phyloP scores from a whole-genome alignment of 192 early-diverging fungal genomes.

The Mortierella alpina region DNA sequence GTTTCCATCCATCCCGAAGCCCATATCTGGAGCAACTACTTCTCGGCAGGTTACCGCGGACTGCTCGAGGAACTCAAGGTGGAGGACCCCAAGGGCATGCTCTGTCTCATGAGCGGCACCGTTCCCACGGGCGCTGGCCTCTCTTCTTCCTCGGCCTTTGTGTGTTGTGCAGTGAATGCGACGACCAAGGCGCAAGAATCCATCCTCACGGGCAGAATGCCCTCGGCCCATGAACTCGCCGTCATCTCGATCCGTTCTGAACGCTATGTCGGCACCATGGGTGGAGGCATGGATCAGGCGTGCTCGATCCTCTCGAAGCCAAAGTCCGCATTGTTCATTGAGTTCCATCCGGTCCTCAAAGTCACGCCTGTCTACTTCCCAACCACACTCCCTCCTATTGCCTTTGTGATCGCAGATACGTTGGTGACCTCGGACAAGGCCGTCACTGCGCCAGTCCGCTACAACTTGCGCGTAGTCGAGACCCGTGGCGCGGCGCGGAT shows the following conservation, averaged over 20 bases:
- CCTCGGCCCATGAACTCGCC: constrained; percentile 64
- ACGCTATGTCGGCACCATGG: constrained; percentile 82
- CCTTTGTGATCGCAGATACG: constrained; percentile 93
- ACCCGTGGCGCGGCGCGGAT: constrained; percentile 82
- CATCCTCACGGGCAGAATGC: constrained; percentile 26
- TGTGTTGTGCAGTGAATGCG: constrained; percentile 81
- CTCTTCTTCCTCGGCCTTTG: constrained; percentile 87
- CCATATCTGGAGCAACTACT: constrained; percentile 88
- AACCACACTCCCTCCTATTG: constrained; percentile 56
- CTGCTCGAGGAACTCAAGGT: constrained; percentile 64
- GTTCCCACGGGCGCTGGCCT: constrained; percentile 88
- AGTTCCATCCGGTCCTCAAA: constrained; percentile 82
- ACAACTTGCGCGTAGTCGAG: constrained; percentile 95
- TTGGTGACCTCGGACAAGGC: constrained; percentile 88
- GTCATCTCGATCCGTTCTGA: constrained; percentile 84
- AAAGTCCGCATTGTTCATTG: constrained; percentile 78
- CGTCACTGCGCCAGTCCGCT: constrained; percentile 86
- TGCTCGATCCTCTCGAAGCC: constrained; percentile 82
- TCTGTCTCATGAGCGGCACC: constrained; percentile 79
- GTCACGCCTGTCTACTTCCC: constrained; percentile 75
- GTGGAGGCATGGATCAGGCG: constrained; percentile 92
- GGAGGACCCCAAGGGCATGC: constrained; percentile 67
- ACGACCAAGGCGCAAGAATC: constrained; percentile 66
- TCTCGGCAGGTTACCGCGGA: constrained; percentile 90
- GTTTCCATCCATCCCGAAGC: constrained; percentile 77